Base-by-base conservation (phyloP, 2,329 filamentous ascomycete genomes). In the Colletotrichum tamarilloi region DNA sequence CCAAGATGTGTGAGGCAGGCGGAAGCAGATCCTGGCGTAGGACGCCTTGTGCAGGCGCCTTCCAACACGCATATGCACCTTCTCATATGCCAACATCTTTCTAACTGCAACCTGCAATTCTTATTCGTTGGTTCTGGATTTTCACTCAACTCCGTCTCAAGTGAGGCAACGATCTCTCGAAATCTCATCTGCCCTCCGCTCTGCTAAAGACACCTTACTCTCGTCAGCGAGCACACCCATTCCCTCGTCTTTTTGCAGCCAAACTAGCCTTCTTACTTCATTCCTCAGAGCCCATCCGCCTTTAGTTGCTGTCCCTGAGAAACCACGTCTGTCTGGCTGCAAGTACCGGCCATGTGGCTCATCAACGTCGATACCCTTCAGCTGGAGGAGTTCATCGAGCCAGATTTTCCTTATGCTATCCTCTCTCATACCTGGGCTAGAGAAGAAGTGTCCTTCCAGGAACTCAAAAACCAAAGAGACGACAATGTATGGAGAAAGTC, bases 351-450 rank as follows among this genome's bases (percentile, higher is more conserved):
- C 46, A 67, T 71, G 62, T 65, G 67, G 60, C 60, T 65, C 16
- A 69, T 69, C n/a, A 59, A 65, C 11, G 67, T 65, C n/a, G 5
- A 58, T 16, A 71, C 56, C 16, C 46, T 60, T n/a, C 14, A 67
- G 7, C 4, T 60, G 30, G 68, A 67, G n/a, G 55, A 60, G 6
- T 56, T 56, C 24, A 22, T 53, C 9, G 55, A 59, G 16, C 42
- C 68, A 4, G 42, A 42, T 16, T 19, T 67, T 3, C 76, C 76
- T 3, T 77, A 75, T 32, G 76, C 76, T 5, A 76, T 77, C 24
- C 73, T 76, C 14, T 77, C 75, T 0, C 73, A 77, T 57, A 77
- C 72, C 2, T 77, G 74, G 75, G 75, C 60, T 9, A 11, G 57
- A 3, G 68, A 66, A 26, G 72, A 77, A 65, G 67, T 75, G 12